These are phyloP conservation scores for Kluyveromyces marxianus DNA, from an alignment of 1,139 yeast genomes.

Conservation along the genomic window DNA sequence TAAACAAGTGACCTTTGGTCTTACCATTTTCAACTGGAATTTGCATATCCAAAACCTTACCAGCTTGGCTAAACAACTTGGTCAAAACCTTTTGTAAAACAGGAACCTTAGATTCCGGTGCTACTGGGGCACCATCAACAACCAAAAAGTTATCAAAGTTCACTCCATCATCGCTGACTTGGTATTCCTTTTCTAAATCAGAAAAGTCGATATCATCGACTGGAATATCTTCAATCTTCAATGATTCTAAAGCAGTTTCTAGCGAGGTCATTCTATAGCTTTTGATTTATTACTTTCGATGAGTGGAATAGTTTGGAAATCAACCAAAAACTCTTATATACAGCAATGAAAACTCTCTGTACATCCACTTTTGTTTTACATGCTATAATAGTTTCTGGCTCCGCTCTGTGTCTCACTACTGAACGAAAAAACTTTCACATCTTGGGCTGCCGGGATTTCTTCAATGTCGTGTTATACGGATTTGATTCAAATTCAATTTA, in stretches of 20 bases:
- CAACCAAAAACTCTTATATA: no score
- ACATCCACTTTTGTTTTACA: no score
- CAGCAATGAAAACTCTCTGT: no score
- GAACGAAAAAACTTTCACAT: no score
- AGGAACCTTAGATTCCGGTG: slow-evolving; percentile 83
- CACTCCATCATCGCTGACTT: slow-evolving; percentile 46
- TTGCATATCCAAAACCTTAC: slow-evolving; percentile 42
- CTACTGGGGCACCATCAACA: slow-evolving; percentile 93
- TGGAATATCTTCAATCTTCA: slow-evolving; percentile 35
- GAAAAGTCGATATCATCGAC: slow-evolving; percentile 77
- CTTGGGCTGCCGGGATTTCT: no score
- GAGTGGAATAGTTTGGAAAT: no score
- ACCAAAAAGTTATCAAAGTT: slow-evolving; percentile 76
- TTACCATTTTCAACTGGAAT: slow-evolving; percentile 68
- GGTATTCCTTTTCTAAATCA: slow-evolving; percentile 75
- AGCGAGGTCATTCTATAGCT: no score
- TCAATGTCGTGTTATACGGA: no score
- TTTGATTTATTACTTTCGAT: no score
- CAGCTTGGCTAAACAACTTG: slow-evolving; percentile 69
- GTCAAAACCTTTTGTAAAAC: slow-evolving; percentile 77
- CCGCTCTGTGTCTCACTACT: no score
- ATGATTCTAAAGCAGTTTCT: slow-evolving; percentile 16
- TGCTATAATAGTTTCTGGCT: no score
- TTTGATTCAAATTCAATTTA: no score
- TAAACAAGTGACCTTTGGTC: slow-evolving; percentile 82